These are phyloP conservation scores for Kalanchoe fedtschenkoi DNA, from an alignment of 164 flowering plant genomes.

Conservation along the genomic window DNA sequence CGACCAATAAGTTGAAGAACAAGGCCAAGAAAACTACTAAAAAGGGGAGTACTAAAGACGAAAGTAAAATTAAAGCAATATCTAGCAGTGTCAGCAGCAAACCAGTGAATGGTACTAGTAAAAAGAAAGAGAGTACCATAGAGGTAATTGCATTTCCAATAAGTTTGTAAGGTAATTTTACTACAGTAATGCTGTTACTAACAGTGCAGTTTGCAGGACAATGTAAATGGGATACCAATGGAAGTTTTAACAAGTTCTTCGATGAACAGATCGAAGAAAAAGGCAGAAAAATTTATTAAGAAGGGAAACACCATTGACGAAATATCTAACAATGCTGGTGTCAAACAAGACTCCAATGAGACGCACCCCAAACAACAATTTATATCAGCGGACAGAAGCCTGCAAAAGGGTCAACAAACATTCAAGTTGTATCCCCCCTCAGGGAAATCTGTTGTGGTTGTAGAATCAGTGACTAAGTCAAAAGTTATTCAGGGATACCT, in stretches of 20 bases:
- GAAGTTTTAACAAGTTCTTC: background rate
- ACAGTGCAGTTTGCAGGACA: background rate
- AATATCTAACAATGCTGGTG: background rate
- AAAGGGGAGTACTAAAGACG: conserved; percentile 23
- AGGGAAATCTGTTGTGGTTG: conserved; percentile 80
- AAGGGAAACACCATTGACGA: conserved; percentile 9
- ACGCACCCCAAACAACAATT: background rate
- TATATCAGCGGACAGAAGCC: conserved; percentile 9
- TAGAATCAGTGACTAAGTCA: conserved; percentile 86
- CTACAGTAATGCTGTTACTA: background rate
- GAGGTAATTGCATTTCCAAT: background rate
- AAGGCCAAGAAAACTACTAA: conserved; percentile 15
- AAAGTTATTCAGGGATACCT: conserved; percentile 85
- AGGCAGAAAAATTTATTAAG: background rate
- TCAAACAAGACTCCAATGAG: background rate
- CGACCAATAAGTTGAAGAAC: conserved; percentile 19
- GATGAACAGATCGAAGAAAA: background rate
- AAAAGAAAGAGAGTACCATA: background rate
- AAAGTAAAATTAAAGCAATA: conserved; percentile 12
- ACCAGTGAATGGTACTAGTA: background rate
- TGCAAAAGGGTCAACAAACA: conserved; percentile 14
- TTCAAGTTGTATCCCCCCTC: conserved; percentile 59
- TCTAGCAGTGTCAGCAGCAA: too few species aligned
- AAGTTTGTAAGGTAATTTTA: background rate
- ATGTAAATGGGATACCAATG: background rate